Evolutionary conservation across 352 stramenopile genomes (phyloP).

Genomic region (Phytophthora pseudosyringae): DNA sequence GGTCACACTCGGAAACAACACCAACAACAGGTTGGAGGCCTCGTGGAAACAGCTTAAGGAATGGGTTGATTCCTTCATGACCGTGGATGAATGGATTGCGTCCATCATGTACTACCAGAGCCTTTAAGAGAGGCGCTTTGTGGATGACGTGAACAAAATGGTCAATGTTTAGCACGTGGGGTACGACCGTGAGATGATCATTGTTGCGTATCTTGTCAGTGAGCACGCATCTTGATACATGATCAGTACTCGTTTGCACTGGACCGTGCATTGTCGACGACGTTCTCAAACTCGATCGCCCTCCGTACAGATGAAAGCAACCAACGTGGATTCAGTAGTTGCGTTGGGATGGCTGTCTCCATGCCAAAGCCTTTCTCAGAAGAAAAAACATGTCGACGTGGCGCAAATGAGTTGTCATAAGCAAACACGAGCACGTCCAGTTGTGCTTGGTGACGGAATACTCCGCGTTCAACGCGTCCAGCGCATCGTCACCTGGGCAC

Average conservation of each 20-base stretch:
- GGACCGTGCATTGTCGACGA: not conserved
- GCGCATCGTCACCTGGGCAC: no score
- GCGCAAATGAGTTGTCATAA: no score
- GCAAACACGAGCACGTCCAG: no score
- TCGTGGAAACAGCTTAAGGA: constrained; percentile 34
- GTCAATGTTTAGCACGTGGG: not conserved
- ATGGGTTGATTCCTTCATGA: constrained; percentile 15
- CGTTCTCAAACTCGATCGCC: no score
- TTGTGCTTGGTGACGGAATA: no score
- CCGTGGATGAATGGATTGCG: not conserved
- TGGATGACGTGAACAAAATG: not conserved
- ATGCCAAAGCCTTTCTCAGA: no score
- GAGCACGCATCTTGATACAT: constrained; percentile 2
- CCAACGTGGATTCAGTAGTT: no score
- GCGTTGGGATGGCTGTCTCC: no score
- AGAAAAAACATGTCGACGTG: no score
- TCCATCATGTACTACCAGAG: constrained; percentile 6
- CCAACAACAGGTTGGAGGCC: constrained; percentile 31
- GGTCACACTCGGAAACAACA: constrained; percentile 23
- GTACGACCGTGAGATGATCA: constrained; percentile 5
- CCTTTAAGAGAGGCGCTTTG: not conserved
- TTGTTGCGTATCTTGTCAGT: not conserved
- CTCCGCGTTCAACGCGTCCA: no score
- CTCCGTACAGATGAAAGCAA: no score
- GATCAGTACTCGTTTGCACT: not conserved